Percentiles rank a stretch among this genome's conserved stretches.
These are phyloP conservation scores for Salix purpurea DNA, from an alignment of 345 rosid genomes.

Conservation along the genomic window DNA sequence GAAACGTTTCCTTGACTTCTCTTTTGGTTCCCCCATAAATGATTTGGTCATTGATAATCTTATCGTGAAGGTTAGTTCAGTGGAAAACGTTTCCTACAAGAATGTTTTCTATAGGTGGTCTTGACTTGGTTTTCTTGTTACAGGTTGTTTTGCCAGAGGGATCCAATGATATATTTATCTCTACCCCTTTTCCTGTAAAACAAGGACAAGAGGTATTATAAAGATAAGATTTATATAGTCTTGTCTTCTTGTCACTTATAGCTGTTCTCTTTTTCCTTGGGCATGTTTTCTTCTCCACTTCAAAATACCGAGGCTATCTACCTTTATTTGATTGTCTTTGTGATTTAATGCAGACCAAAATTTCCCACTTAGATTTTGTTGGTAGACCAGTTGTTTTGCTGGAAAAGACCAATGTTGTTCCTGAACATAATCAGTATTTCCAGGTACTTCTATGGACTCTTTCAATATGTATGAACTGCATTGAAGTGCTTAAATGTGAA, in stretches of 20 bases:
- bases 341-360: conserved; percentile 51
- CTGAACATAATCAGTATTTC: conserved; percentile 85
- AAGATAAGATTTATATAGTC: conserved; percentile 10
- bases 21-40: conserved; percentile 68
- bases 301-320: not conserved
- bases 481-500: not conserved
- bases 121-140: conserved; percentile 15
- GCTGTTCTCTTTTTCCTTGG: not conserved
- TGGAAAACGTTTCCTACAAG: not conserved
- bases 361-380: conserved; percentile 82
- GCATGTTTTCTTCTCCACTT: not conserved
- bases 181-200: conserved; percentile 67
- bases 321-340: not conserved
- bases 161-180: conserved; percentile 55
- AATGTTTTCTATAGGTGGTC: not conserved
- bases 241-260: not conserved
- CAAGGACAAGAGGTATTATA: conserved; percentile 71
- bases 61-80: conserved; percentile 51
- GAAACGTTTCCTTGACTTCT: conserved; percentile 63
- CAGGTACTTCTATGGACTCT: conserved; percentile 51
- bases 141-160: conserved; percentile 98
- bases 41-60: conserved; percentile 74
- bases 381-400: conserved; percentile 86
- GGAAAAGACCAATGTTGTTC: conserved; percentile 71
- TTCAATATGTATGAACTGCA: not conserved